These are phyloP conservation scores for Mycena floridula DNA, from an alignment of 768 basidiomycete species.

Conservation along the genomic window DNA sequence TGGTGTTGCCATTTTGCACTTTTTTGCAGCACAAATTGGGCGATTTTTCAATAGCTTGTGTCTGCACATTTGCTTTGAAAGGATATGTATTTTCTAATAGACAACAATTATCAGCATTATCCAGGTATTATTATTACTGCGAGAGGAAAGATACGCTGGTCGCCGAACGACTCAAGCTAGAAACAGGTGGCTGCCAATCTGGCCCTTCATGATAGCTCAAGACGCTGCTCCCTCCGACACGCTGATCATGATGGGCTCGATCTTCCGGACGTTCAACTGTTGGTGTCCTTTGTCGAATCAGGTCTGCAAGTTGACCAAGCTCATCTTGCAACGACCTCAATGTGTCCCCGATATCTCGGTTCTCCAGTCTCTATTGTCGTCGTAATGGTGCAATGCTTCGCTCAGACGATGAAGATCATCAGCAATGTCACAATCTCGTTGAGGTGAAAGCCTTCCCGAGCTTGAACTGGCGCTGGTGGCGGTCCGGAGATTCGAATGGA, in stretches of 20 bases:
- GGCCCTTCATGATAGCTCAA: not conserved
- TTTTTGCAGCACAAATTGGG: too few species aligned
- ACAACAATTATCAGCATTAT: too few species aligned
- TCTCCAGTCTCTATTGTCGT: constrained; percentile 60
- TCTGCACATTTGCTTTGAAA: too few species aligned
- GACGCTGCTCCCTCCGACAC: constrained; percentile 4
- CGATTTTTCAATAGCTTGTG: too few species aligned
- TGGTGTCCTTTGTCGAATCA: too few species aligned
- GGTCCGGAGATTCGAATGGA: constrained; percentile 39
- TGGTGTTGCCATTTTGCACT: too few species aligned
- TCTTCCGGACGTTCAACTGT: constrained; percentile 14
- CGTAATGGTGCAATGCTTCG: constrained; percentile 51
- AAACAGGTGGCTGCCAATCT: constrained; percentile 1
- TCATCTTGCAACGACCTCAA: constrained; percentile 67
- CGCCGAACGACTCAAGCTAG: constrained; percentile 27
- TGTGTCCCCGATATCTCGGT: constrained; percentile 56
- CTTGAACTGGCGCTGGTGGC: constrained; percentile 33
- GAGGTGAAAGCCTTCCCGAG: constrained; percentile 48
- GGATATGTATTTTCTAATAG: too few species aligned
- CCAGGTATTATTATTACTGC: too few species aligned
- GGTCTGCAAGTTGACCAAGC: constrained; percentile 54
- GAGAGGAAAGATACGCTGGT: constrained; percentile 42
- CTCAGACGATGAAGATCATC: constrained; percentile 38
- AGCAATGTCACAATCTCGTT: constrained; percentile 14
- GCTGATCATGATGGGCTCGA: too few species aligned